Percentiles rank a stretch among this genome's conserved stretches.
phyloP scores from a whole-genome alignment of 2,329 filamentous ascomycete genomes.

The Paradendryphiella salina region DNA sequence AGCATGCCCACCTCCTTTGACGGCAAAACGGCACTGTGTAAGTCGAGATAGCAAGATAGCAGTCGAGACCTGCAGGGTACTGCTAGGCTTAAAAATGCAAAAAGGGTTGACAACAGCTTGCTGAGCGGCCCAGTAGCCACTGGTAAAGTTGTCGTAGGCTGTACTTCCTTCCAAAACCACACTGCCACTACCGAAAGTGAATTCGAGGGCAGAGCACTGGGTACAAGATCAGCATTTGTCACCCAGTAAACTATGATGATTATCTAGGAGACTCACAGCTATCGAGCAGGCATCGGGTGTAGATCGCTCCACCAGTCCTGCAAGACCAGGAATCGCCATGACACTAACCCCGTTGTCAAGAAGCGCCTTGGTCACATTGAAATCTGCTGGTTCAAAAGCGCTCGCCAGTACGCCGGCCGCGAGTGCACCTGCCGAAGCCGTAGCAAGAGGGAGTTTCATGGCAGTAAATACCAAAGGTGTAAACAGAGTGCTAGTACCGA shows the following conservation, averaged over 20 bases:
- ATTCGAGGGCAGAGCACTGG: constrained; percentile 25
- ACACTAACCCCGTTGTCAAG: constrained; percentile 23
- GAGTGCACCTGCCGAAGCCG: constrained; percentile 6
- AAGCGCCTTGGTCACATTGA: constrained; percentile 28
- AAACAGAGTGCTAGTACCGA: constrained; percentile 3
- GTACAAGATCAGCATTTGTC: background rate
- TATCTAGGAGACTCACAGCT: constrained; percentile 22
- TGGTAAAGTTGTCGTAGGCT: constrained; percentile 26
- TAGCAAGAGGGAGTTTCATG: constrained; percentile 11
- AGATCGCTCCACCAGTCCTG: constrained; percentile 10
- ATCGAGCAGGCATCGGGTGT: constrained; percentile 20
- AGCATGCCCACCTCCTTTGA: constrained; percentile 44
- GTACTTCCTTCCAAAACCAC: constrained; percentile 21
- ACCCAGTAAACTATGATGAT: background rate
- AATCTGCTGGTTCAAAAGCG: constrained; percentile 22
- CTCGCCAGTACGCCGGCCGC: constrained; percentile 3
- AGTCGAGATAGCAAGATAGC: constrained; percentile 28
- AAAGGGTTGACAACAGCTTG: constrained; percentile 29
- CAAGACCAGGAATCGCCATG: constrained; percentile 19
- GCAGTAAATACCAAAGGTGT: background rate
- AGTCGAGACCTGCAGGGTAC: constrained; percentile 23
- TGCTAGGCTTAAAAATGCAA: constrained; percentile 36
- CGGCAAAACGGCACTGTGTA: constrained; percentile 45
- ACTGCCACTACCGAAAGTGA: constrained; percentile 16
- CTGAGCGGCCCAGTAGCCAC: constrained; percentile 32